phyloP scores from a whole-genome alignment of 2,329 filamentous ascomycete genomes.

The Hymenoscyphus scutula region DNA sequence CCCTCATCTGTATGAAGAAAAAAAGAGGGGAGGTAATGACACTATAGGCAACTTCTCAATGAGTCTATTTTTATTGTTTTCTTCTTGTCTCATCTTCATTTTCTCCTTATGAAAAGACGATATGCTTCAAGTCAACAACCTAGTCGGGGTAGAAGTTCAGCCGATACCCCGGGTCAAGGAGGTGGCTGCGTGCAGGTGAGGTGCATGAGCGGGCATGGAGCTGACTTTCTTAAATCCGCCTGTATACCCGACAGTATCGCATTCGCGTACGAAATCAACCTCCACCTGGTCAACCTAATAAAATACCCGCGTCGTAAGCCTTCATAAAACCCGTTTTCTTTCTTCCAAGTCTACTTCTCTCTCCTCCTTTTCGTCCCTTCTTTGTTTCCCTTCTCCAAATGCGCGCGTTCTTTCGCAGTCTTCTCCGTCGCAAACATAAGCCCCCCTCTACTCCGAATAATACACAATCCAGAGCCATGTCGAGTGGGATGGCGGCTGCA shows the following conservation, averaged over 20 bases:
- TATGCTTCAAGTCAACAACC: no score
- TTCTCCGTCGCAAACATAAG: constrained; percentile 20
- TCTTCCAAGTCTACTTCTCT: background rate
- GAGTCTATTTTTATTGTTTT: no score
- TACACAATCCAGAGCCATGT: constrained; percentile 21
- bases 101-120: no score
- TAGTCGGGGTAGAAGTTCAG: no score
- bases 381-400: constrained; percentile 43
- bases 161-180: no score
- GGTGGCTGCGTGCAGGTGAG: no score
- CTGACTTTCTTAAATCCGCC: background rate
- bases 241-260: background rate
- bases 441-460: background rate
- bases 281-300: no score
- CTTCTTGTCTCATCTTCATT: no score
- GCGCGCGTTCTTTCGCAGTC: constrained; percentile 43
- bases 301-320: background rate
- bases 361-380: constrained; percentile 21
- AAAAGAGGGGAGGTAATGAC: no score
- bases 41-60: no score
- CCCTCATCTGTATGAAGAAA: no score
- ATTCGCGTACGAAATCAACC: background rate
- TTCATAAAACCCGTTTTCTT: background rate
- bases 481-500: constrained; percentile 25
- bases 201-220: background rate